Evolutionary conservation across 2,329 filamentous ascomycete genomes (phyloP).

Genomic region (Calonectria ilicicola): DNA sequence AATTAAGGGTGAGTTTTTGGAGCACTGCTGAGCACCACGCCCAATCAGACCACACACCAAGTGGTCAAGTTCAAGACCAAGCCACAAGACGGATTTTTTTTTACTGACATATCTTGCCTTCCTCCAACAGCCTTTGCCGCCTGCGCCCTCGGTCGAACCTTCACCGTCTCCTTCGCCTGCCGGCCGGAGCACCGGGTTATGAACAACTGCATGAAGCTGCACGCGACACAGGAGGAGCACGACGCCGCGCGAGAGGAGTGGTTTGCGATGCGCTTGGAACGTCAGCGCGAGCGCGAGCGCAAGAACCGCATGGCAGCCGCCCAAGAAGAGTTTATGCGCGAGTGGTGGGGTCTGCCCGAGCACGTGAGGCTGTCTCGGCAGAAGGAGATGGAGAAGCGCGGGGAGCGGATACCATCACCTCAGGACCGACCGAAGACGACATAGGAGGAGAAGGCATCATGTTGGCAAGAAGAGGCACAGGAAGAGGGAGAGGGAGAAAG

Average conservation of each 20-base stretch:
- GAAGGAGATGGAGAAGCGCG: constrained; percentile 59
- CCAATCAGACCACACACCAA: constrained; percentile 24
- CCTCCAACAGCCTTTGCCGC: constrained; percentile 82
- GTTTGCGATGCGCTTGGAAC: constrained; percentile 83
- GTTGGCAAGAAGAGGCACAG: no score
- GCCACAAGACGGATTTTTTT: not conserved
- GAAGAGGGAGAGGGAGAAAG: not conserved
- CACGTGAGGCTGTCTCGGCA: constrained; percentile 64
- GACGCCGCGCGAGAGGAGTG: constrained; percentile 93
- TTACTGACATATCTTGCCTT: not conserved
- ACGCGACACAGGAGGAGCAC: constrained; percentile 86
- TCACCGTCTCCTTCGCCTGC: constrained; percentile 90
- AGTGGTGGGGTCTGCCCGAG: constrained; percentile 75
- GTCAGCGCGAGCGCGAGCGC: constrained; percentile 74
- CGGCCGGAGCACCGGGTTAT: constrained; percentile 82
- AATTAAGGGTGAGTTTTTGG: constrained; percentile 74
- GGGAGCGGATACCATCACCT: constrained; percentile 62
- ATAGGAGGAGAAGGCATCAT: constrained; percentile 21
- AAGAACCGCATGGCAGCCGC: constrained; percentile 70
- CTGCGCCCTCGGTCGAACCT: constrained; percentile 87
- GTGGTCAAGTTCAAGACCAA: not conserved
- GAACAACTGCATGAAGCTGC: constrained; percentile 92
- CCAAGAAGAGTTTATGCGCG: constrained; percentile 73
- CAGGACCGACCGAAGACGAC: constrained; percentile 39
- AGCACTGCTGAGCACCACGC: not conserved